Percentiles rank a stretch among this genome's conserved stretches.
Evolutionary conservation across 768 basidiomycete genomes (phyloP).

Genomic region (Phylloporus sp.): DNA sequence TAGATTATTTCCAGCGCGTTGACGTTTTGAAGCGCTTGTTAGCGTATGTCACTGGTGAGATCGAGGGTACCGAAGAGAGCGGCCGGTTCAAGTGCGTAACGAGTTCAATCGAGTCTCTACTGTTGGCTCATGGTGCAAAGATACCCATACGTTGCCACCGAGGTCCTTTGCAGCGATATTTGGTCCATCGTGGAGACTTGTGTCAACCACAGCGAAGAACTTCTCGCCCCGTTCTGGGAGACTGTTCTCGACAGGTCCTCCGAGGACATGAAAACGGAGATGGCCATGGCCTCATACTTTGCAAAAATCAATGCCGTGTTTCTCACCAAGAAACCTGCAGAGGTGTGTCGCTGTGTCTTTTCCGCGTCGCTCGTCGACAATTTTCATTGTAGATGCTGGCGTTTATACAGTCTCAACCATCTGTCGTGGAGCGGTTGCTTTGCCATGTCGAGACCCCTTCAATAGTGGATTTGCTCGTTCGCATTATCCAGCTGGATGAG

Average conservation of each 20-base stretch:
- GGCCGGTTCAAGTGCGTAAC: slow-evolving; percentile 74
- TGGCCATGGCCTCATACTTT: slow-evolving; percentile 88
- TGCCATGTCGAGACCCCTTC: slow-evolving; percentile 85
- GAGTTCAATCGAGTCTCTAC: neutral
- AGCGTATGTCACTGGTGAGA: slow-evolving; percentile 82
- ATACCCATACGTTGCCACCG: slow-evolving; percentile 89
- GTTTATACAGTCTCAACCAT: slow-evolving; percentile 82
- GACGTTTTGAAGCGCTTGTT: slow-evolving; percentile 78
- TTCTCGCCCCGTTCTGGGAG: slow-evolving; percentile 91
- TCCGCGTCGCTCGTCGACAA: slow-evolving; percentile 15
- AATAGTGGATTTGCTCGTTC: slow-evolving; percentile 85
- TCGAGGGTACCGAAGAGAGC: slow-evolving; percentile 74
- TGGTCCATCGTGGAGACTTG: slow-evolving; percentile 94
- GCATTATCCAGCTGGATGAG: slow-evolving; percentile 88
- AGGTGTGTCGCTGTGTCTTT: slow-evolving; percentile 50
- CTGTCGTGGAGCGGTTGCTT: slow-evolving; percentile 76
- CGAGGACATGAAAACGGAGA: slow-evolving; percentile 83
- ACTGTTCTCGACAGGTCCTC: slow-evolving; percentile 71
- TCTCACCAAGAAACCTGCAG: slow-evolving; percentile 80
- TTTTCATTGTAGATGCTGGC: slow-evolving; percentile 68
- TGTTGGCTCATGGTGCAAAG: slow-evolving; percentile 36
- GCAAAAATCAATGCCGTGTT: slow-evolving; percentile 91
- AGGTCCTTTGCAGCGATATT: slow-evolving; percentile 92
- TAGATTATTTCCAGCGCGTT: slow-evolving; percentile 78
- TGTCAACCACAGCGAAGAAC: slow-evolving; percentile 60